Percentiles rank a stretch among this genome's conserved stretches.
phyloP scores from a whole-genome alignment of 768 basidiomycete genomes.

The Suillus cothurnatus region DNA sequence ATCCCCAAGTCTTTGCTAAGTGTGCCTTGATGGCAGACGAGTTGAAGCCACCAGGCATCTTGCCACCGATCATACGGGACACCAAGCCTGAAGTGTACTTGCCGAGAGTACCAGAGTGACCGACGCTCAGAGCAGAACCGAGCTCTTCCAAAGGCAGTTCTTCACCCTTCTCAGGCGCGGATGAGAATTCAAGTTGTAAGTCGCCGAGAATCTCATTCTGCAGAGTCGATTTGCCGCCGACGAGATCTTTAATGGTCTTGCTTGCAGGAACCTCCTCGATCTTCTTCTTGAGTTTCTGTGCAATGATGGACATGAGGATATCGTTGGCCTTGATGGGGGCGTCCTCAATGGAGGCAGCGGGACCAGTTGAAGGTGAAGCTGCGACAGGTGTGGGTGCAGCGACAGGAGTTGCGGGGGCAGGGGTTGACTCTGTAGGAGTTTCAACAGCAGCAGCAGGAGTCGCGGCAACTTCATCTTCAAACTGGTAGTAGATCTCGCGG shows the following conservation, averaged over 20 bases:
- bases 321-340: constrained; percentile 90
- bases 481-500: constrained; percentile 98
- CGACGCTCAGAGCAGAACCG: constrained; percentile 78
- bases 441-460: constrained; percentile 37
- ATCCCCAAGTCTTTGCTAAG: constrained; percentile 91
- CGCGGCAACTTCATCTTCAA: constrained; percentile 78
- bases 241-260: constrained; percentile 98
- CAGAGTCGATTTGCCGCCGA: constrained; percentile 96
- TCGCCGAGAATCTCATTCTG: constrained; percentile 99
- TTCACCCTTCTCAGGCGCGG: constrained; percentile 97
- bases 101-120: constrained; percentile 85
- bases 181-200: constrained; percentile 90
- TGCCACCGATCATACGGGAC: constrained; percentile 88
- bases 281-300: constrained; percentile 98
- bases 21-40: constrained; percentile 87
- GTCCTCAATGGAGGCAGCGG: constrained; percentile 81
- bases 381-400: constrained; percentile 45
- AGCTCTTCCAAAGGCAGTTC: constrained; percentile 96
- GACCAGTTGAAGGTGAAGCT: constrained; percentile 54
- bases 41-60: constrained; percentile 99
- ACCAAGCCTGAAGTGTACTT: constrained; percentile 92
- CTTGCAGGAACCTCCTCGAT: constrained; percentile 85
- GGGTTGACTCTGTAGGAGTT: constrained; percentile 32
- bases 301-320: constrained; percentile 84
- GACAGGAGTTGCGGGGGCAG: constrained; percentile 42